Conservation (phyloP, 2,329 filamentous ascomycete genomes). For the Calonectria fujianensis region DNA sequence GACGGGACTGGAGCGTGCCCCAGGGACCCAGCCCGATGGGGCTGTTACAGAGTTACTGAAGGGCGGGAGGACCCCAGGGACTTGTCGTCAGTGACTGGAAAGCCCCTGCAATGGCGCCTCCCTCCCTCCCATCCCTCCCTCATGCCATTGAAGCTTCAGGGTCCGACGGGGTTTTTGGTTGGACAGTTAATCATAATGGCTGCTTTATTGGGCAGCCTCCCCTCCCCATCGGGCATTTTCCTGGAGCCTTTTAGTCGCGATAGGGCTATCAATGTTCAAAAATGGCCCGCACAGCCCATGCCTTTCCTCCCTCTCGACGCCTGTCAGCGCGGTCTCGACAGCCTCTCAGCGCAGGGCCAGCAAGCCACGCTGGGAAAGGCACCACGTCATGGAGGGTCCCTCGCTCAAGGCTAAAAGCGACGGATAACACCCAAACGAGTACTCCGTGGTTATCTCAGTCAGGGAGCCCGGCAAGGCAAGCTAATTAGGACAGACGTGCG, state of each 20-base stretch:
- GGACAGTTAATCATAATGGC: constrained; percentile 28
- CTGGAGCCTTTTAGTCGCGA: constrained; percentile 16
- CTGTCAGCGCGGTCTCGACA: constrained; percentile 16
- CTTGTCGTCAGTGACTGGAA: constrained; percentile 29
- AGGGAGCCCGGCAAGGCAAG: constrained; percentile 13
- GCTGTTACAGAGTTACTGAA: constrained; percentile 34
- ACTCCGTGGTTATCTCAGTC: constrained; percentile 30
- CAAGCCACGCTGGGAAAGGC: constrained; percentile 27
- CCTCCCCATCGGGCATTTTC: constrained; percentile 34
- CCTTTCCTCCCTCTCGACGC: not conserved
- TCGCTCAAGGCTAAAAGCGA: constrained; percentile 4
- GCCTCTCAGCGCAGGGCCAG: constrained; percentile 25
- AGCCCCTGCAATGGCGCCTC: constrained; percentile 10
- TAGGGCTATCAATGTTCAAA: constrained; percentile 34
- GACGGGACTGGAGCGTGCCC: constrained; percentile 30
- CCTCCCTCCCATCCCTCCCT: constrained; percentile 23
- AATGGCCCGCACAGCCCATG: constrained; percentile 30
- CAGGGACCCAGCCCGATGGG: constrained; percentile 33
- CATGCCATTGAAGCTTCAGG: constrained; percentile 32
- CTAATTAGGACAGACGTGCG: constrained; percentile 32
- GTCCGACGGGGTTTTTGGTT: constrained; percentile 30
- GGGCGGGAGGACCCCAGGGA: constrained; percentile 33
- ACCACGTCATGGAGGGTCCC: constrained; percentile 30
- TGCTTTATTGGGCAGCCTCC: constrained; percentile 35
- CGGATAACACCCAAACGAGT: constrained; percentile 13